These are phyloP conservation scores for Pseudogymnoascus sp. DNA, from an alignment of 2,329 filamentous ascomycete species.

Conservation along the genomic window DNA sequence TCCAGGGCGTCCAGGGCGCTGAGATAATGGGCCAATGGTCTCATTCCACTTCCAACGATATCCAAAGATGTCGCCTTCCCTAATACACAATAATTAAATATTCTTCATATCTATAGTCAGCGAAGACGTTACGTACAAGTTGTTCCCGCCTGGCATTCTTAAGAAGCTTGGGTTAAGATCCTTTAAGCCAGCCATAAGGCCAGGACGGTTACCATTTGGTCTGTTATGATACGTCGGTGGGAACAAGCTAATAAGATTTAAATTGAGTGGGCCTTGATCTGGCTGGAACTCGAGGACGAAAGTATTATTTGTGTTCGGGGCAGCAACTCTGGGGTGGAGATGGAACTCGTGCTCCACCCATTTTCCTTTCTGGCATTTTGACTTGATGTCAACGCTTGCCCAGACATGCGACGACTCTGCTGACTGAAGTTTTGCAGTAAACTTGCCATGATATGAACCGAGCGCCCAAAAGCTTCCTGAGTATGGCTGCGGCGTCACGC, in stretches of 20 bases:
- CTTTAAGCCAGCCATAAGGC: slow-evolving; percentile 47
- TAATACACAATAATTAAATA: slow-evolving; percentile 24
- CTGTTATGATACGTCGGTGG: slow-evolving; percentile 52
- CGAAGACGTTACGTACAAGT: slow-evolving; percentile 34
- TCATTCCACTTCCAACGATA: slow-evolving; percentile 32
- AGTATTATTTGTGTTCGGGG: slow-evolving; percentile 41
- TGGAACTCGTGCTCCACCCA: slow-evolving; percentile 22
- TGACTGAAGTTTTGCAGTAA: slow-evolving; percentile 27
- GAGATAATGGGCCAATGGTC: slow-evolving; percentile 34
- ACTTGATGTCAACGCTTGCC: slow-evolving; percentile 18
- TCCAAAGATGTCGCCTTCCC: slow-evolving; percentile 22
- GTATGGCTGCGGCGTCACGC: slow-evolving; percentile 23
- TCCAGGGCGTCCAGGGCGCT: slow-evolving; percentile 32
- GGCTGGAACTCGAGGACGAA: slow-evolving; percentile 44
- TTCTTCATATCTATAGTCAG: neutral
- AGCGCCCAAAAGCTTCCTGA: slow-evolving; percentile 24
- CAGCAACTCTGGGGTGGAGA: slow-evolving; percentile 16
- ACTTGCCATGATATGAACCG: slow-evolving; percentile 20
- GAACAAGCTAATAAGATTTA: slow-evolving; percentile 53
- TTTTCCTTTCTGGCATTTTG: slow-evolving; percentile 11
- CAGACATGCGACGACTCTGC: slow-evolving; percentile 16
- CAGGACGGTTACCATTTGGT: slow-evolving; percentile 48
- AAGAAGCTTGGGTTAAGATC: slow-evolving; percentile 51
- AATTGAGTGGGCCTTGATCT: slow-evolving; percentile 42
- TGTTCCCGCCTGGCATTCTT: slow-evolving; percentile 59